A percentile compares a stretch with the other conserved stretches of the same genome.
These are phyloP conservation scores for Datisca glomerata DNA, from an alignment of 306 rosid genomes.

Conservation along the genomic window DNA sequence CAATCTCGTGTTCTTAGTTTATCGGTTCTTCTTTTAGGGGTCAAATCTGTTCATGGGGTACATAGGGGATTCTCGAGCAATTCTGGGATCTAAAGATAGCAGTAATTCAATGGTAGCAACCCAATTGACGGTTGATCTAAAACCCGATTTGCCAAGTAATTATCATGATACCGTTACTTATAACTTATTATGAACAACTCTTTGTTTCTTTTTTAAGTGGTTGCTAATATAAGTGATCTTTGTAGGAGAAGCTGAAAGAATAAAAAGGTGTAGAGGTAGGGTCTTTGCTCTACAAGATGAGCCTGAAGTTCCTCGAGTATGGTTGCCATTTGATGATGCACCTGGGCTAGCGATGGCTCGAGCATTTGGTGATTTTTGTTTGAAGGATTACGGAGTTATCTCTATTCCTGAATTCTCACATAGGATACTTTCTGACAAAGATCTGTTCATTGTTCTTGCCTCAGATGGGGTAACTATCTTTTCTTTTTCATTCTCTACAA, in stretches of 20 bases:
- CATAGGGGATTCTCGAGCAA: slow-evolving; percentile 92
- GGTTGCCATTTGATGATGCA: slow-evolving; percentile 93
- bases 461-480: slow-evolving; percentile 72
- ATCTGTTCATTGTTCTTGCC: slow-evolving; percentile 87
- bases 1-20: slow-evolving; percentile 13
- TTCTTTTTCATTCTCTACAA: background rate
- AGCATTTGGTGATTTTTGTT: slow-evolving; percentile 92
- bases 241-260: slow-evolving; percentile 90
- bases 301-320: slow-evolving; percentile 87
- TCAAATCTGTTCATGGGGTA: slow-evolving; percentile 71
- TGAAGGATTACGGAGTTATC: slow-evolving; percentile 95
- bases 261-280: slow-evolving; percentile 78
- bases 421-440: slow-evolving; percentile 52
- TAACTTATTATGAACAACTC: background rate
- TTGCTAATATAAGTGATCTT: slow-evolving; percentile 7
- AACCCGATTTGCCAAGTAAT: slow-evolving; percentile 98
- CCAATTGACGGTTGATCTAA: slow-evolving; percentile 83
- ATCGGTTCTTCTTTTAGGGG: slow-evolving; percentile 42
- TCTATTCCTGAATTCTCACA: slow-evolving; percentile 87
- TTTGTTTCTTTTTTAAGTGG: slow-evolving; percentile 6
- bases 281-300: slow-evolving; percentile 96
- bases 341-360: slow-evolving; percentile 99
- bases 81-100: slow-evolving; percentile 72
- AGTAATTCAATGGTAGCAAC: slow-evolving; percentile 53
- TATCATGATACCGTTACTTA: too few relatives aligned